Conservation (phyloP, 306 rosid genomes). For the Lupinus albus region DNA sequence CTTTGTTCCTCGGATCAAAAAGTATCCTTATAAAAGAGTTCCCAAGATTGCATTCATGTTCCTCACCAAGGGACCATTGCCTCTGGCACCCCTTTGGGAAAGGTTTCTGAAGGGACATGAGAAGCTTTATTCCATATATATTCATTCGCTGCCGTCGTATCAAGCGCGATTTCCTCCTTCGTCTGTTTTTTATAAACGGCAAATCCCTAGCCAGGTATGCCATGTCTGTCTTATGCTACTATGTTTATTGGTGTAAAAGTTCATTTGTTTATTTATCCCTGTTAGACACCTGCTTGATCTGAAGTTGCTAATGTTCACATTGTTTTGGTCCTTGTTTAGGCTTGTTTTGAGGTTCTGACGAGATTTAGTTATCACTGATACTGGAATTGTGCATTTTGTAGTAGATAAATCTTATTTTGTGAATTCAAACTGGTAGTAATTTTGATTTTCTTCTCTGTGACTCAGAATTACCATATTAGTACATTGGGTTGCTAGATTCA, state of each 20-base stretch:
- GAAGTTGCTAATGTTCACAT: conserved; percentile 16
- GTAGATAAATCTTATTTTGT: conserved; percentile 7
- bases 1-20: conserved; percentile 58
- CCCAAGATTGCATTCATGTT: conserved; percentile 96
- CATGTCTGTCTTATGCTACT: conserved; percentile 27
- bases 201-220: conserved; percentile 91
- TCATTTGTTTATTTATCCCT: neutral
- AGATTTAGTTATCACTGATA: neutral
- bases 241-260: conserved; percentile 33
- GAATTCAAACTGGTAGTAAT: conserved; percentile 11
- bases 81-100: conserved; percentile 93
- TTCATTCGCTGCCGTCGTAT: conserved; percentile 85
- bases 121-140: conserved; percentile 60
- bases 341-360: conserved; percentile 16
- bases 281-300: conserved; percentile 18
- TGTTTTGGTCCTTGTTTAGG: neutral
- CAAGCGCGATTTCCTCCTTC: conserved; percentile 57
- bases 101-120: conserved; percentile 83
- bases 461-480: conserved; percentile 2
- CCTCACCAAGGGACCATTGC: conserved; percentile 91
- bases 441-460: conserved; percentile 1
- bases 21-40: conserved; percentile 75
- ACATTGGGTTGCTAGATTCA: conserved; percentile 1
- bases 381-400: conserved; percentile 13
- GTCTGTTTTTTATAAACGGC: conserved; percentile 72